Conservation (phyloP, 768 basidiomycete species). For the Daedaleopsis sinensis region DNA sequence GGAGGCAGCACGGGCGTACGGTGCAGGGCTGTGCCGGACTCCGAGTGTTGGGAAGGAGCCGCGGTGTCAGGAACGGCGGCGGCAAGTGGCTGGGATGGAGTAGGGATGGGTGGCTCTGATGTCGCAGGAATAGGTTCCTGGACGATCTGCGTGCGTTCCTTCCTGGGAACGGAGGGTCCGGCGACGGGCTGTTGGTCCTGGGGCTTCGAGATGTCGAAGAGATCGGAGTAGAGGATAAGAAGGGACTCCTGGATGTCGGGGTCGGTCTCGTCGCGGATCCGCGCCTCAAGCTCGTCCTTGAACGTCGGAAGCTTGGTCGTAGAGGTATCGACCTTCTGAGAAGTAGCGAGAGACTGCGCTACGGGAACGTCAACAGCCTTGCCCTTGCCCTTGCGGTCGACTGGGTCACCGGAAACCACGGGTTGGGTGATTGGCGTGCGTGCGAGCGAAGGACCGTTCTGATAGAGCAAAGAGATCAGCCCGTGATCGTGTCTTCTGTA, state of each 20-base stretch:
- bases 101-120: neutral
- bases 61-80: neutral
- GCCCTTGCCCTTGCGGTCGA: constrained; percentile 25
- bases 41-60: too few species aligned
- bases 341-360: neutral
- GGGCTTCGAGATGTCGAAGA: constrained; percentile 8
- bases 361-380: constrained; percentile 21
- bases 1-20: constrained; percentile 24
- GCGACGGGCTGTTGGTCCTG: constrained; percentile 1
- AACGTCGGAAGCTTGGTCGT: constrained; percentile 2
- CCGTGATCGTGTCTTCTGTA: too few species aligned
- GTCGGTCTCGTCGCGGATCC: constrained; percentile 19
- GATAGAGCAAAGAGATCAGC: neutral
- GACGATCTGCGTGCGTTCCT: neutral
- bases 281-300: constrained; percentile 19
- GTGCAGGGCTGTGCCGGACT: constrained; percentile 9
- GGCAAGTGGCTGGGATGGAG: neutral
- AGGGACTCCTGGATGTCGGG: constrained; percentile 18
- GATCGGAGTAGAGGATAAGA: constrained; percentile 18
- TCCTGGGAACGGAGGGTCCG: neutral
- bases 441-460: neutral
- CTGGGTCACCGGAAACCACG: neutral
- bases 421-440: neutral
- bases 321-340: neutral
- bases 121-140: neutral